Percentiles rank a stretch among this genome's conserved stretches.
Evolutionary conservation across 768 basidiomycete genomes (phyloP).

Genomic region (Exidia glandulosa): DNA sequence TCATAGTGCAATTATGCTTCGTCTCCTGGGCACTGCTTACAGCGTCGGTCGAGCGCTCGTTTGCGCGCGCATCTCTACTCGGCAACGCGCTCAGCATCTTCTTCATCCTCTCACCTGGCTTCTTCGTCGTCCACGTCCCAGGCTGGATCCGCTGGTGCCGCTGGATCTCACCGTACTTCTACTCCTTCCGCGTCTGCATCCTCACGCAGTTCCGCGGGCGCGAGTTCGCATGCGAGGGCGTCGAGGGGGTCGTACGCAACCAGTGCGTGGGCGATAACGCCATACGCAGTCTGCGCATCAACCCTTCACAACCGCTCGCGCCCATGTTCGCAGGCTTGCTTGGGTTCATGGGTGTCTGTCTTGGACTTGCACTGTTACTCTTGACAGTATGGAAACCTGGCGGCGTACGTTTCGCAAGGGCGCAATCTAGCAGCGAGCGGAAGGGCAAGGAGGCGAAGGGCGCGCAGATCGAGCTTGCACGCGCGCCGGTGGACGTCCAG

Average conservation of each 20-base stretch:
- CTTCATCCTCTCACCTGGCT: conserved; percentile 15
- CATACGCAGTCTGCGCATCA: conserved; percentile 23
- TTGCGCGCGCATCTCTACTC: conserved; percentile 22
- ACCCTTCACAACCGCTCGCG: conserved; percentile 13
- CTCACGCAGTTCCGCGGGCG: conserved; percentile 29
- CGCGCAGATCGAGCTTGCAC: conserved; percentile 17
- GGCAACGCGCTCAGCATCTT: conserved; percentile 18
- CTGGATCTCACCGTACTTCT: conserved; percentile 30
- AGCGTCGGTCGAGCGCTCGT: conserved; percentile 18
- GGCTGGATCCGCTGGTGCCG: conserved; percentile 28
- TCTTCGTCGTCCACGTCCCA: conserved; percentile 10
- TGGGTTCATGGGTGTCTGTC: conserved; percentile 19
- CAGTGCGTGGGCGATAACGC: conserved; percentile 28
- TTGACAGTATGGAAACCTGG: conserved; percentile 17
- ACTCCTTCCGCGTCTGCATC: conserved; percentile 25
- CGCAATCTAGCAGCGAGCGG: conserved; percentile 8
- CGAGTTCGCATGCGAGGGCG: conserved; percentile 18
- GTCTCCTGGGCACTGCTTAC: conserved; percentile 19
- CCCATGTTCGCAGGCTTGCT: conserved; percentile 14
- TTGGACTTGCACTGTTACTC: conserved; percentile 18
- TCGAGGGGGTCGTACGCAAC: conserved; percentile 12
- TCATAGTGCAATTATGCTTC: conserved; percentile 14
- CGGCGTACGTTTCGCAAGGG: conserved; percentile 22
- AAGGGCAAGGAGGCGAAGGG: conserved; percentile 8
- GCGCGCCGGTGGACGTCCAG: conserved; percentile 20